These are phyloP conservation scores for Tolypocladium tropicale DNA, from an alignment of 2,329 filamentous ascomycete species.

Conservation along the genomic window DNA sequence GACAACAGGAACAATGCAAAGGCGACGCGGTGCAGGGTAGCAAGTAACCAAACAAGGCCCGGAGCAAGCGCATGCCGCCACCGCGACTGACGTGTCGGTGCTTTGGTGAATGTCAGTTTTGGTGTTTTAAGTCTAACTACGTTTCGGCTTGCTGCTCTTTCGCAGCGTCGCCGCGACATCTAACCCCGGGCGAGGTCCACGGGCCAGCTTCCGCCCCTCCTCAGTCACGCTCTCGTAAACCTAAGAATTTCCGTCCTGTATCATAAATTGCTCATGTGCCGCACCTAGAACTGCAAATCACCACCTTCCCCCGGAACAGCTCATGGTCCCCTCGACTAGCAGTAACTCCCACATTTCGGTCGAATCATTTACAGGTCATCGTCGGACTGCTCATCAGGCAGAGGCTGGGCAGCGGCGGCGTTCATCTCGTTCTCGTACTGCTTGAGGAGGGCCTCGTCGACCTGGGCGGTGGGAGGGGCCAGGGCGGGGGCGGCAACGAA, in stretches of 20 bases:
- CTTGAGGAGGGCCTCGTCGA: constrained; percentile 73
- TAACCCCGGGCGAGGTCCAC: constrained; percentile 19
- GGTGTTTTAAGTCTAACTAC: constrained; percentile 27
- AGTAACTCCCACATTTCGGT: constrained; percentile 6
- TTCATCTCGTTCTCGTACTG: constrained; percentile 86
- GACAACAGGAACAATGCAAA: neutral
- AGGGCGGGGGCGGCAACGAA: constrained; percentile 94
- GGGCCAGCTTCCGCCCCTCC: constrained; percentile 18
- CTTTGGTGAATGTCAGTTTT: constrained; percentile 15
- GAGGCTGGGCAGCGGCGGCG: constrained; percentile 67
- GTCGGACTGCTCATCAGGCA: constrained; percentile 90
- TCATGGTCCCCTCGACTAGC: constrained; percentile 12
- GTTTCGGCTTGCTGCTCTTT: constrained; percentile 14
- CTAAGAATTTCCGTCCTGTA: constrained; percentile 19
- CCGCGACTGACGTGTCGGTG: neutral
- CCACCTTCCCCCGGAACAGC: constrained; percentile 12
- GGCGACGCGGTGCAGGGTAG: neutral
- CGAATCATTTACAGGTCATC: constrained; percentile 45
- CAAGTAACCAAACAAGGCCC: neutral
- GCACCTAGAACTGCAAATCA: constrained; percentile 11
- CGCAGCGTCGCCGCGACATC: constrained; percentile 21
- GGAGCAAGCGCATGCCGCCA: too few species aligned
- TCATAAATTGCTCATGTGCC: constrained; percentile 25
- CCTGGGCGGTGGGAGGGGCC: constrained; percentile 82
- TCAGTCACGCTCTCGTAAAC: constrained; percentile 26